These are phyloP conservation scores for Lasiosphaeria miniovina DNA, from an alignment of 495 filamentous ascomycete species.

Conservation along the genomic window DNA sequence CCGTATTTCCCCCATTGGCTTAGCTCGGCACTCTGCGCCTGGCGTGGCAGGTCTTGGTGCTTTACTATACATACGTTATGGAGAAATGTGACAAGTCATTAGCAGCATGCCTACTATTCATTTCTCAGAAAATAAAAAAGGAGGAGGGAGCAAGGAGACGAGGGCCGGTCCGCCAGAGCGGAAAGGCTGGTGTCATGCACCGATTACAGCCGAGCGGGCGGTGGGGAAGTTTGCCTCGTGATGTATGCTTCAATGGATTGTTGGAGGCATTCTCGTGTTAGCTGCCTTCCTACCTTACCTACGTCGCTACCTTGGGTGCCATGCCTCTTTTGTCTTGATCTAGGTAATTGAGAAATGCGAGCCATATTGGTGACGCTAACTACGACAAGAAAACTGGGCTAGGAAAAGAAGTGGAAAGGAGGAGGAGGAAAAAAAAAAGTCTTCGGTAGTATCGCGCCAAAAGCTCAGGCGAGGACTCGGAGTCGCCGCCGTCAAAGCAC, in stretches of 20 bases:
- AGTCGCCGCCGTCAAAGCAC: neutral
- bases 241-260: no score
- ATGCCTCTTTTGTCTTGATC: no score
- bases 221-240: neutral
- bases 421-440: neutral
- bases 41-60: no score
- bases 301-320: no score
- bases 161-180: slow-evolving; percentile 23
- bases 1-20: neutral
- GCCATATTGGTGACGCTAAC: no score
- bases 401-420: neutral
- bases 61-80: no score
- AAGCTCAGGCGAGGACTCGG: neutral
- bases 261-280: no score
- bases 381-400: neutral
- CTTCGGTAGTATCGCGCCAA: neutral
- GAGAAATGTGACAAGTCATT: neutral
- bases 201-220: neutral
- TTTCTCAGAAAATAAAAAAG: neutral
- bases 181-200: slow-evolving; percentile 3
- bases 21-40: neutral
- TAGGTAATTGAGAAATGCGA: no score
- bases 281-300: no score
- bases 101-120: neutral
- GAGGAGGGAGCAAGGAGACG: slow-evolving; percentile 13